Evolutionary conservation across 2,329 filamentous ascomycete species (phyloP).

Genomic region (Rhytidhysteron rufulum): DNA sequence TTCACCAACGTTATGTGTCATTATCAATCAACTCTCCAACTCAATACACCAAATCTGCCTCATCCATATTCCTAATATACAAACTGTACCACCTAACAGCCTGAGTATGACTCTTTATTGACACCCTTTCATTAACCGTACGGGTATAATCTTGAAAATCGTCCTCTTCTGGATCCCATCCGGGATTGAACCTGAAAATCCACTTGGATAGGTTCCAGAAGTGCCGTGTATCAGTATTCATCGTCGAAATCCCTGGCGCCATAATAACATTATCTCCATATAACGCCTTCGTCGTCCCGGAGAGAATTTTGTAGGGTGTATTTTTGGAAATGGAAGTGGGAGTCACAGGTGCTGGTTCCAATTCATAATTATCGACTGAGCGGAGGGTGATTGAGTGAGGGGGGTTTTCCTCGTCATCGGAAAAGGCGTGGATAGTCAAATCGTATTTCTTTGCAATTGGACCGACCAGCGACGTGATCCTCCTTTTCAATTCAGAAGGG

Average conservation of each 20-base stretch:
- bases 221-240: conserved; percentile 52
- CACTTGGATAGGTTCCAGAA: conserved; percentile 52
- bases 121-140: conserved; percentile 49
- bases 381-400: conserved; percentile 45
- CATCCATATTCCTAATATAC: conserved; percentile 45
- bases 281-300: conserved; percentile 42
- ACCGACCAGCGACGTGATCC: conserved; percentile 48
- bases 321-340: conserved; percentile 39
- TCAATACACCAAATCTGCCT: conserved; percentile 37
- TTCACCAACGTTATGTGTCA: too few relatives aligned
- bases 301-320: conserved; percentile 30
- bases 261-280: conserved; percentile 41
- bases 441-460: conserved; percentile 54
- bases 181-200: conserved; percentile 51
- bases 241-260: conserved; percentile 45
- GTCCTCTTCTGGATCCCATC: conserved; percentile 37
- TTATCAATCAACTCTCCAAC: too few relatives aligned
- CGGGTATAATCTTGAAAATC: conserved; percentile 45
- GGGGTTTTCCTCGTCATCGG: conserved; percentile 31
- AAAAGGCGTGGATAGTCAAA: conserved; percentile 50
- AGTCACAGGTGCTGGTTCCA: conserved; percentile 56
- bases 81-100: conserved; percentile 41
- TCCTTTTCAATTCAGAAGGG: conserved; percentile 47
- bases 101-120: conserved; percentile 41
- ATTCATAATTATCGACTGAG: conserved; percentile 35